phyloP scores from a whole-genome alignment of 768 basidiomycete species.

The Russula sp. region DNA sequence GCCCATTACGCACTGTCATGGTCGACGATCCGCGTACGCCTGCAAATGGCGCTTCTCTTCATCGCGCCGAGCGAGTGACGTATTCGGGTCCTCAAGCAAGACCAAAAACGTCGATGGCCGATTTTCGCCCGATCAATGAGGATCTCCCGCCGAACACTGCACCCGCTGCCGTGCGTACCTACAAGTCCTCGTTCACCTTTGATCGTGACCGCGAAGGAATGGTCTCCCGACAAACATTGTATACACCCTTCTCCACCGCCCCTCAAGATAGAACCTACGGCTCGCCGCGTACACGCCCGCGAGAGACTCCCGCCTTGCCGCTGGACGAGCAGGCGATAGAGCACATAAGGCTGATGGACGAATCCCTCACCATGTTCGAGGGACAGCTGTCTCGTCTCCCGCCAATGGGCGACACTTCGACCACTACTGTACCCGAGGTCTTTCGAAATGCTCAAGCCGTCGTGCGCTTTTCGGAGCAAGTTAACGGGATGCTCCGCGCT shows the following conservation, averaged over 20 bases:
- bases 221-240: conserved; percentile 10
- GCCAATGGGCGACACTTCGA: conserved; percentile 40
- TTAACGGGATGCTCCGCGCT: conserved; percentile 58
- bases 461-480: conserved; percentile 60
- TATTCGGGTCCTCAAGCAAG: conserved; percentile 28
- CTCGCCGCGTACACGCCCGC: conserved; percentile 27
- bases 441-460: conserved; percentile 59
- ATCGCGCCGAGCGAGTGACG: conserved; percentile 21
- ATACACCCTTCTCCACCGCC: conserved; percentile 23
- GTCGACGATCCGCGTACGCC: conserved; percentile 31
- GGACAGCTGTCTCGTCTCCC: conserved; percentile 57
- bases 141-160: conserved; percentile 41
- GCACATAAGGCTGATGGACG: conserved; percentile 67
- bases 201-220: conserved; percentile 32
- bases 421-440: conserved; percentile 50
- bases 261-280: conserved; percentile 30
- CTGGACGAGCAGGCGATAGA: conserved; percentile 40
- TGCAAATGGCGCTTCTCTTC: conserved; percentile 18
- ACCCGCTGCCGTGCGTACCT: conserved; percentile 41
- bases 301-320: conserved; percentile 10
- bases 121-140: conserved; percentile 27
- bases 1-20: conserved; percentile 13
- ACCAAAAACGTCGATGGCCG: conserved; percentile 40
- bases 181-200: conserved; percentile 44
- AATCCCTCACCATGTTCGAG: conserved; percentile 69